Evolutionary conservation across 2,329 filamentous ascomycete genomes (phyloP), one percentile per base, ranked within the genome.

Genomic region (Epichloe baconii): DNA sequence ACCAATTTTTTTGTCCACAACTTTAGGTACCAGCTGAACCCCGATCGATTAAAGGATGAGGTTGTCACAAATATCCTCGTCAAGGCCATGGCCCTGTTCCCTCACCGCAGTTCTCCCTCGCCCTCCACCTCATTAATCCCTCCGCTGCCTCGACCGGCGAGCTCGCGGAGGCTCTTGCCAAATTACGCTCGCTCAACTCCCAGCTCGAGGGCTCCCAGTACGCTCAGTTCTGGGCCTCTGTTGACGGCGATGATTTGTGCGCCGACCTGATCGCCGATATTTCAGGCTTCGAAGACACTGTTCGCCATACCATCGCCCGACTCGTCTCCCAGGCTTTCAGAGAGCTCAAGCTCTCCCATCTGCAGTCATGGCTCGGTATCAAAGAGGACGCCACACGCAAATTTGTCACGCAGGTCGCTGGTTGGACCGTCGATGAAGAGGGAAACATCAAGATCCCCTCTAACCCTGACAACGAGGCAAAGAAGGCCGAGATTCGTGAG

Each of bases 61-160:
- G 88, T 91, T 65, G 89, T 93, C 71, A 97, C 93, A 77, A 97
- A 97, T 79, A 86, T 97, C 74, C 88, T 98, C 68, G 90, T 95
- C 77, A 98, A 97, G 78, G 80, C 90, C 59, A 83, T 98, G 67
- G 95, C 91, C 61, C 87, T 95, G 73, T 98, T 98, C 78, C 93
- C 57, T 90, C 87, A 19, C 83, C 93, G 44, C 90, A 97, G 71
- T 98, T 97, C 82, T 85, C 83, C 62, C 88, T 97, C 62, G 86
- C 86, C 63, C 84, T 98, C 55, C 88, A 95, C 66, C 88, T 98
- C 58, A 89, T 98, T 64, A 88, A 89, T 57, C 85, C 91, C 45
- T 82, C 90, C 58, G 78, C 79, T 50, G 72, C 76, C 54, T 76
- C 73, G 53, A 76, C 78, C 14, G 80, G 79, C 62, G 85, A 89